Base-by-base conservation (phyloP, 129 eudicot species). In the Artemisia tridentata region DNA sequence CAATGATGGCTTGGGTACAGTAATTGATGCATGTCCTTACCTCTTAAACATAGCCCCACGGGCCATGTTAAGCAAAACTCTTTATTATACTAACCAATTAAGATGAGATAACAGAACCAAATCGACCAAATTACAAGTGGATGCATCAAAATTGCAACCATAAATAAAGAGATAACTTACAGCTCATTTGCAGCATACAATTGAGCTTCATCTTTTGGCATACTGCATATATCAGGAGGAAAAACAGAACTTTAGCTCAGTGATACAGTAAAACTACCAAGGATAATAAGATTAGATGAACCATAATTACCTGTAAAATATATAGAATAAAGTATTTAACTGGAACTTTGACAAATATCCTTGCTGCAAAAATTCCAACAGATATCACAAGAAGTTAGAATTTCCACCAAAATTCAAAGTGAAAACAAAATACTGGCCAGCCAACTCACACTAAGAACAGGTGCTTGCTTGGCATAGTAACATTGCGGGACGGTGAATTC, bases 151-250 rank as follows among this genome's bases (percentile, higher is more conserved):
- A 15, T 15, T 51, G 56, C 56, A 15, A 51, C 56, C 56, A 38
- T 11, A 61, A 18, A 21, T 25, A 56, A 53, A 9, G 25, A 41
- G 50, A 76, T 57, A 72, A 55, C 91, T 63, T 92, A 92, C 98
- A 92, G 74, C 84, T 88, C 96, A 80, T 86, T 89, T 27, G 96
- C 95, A 19, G 96, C 98, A 74, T 84, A 85, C 71, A 88, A 49
- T 19, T 92, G 98, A 18, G 96, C 95, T 81, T 93, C 96, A 51
- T 93, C 96, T 77, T 82, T 86, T 7, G 98, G 98, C 98, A 93
- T 93, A 81, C 98, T 93, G 88, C 92, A 82, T 17, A 64, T 47
- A 73, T 48, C 61, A 77, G 15, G n/a, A 46, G 59, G n/a, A 56
- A 2, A 7, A 41, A 16, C 5, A 47, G 20, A 46, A 57, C 14